Base-by-base conservation (phyloP, 2,329 filamentous ascomycete species). In the Apiospora aurea region DNA sequence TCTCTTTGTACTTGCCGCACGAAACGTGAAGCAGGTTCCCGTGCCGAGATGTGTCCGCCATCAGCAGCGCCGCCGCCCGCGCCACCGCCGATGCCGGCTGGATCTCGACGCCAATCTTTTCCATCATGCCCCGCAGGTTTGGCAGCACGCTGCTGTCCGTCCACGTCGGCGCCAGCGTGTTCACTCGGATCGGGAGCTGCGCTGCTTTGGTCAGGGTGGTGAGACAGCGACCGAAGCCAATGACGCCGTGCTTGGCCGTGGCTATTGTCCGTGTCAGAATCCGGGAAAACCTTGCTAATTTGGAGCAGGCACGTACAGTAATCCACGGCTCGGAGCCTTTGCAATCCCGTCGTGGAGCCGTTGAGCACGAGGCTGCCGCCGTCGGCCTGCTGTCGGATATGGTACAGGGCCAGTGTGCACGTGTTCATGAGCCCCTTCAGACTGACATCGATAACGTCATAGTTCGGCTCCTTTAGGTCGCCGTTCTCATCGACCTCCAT, bases 281-380 rank as follows among this genome's bases (percentile, higher is more conserved):
- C 47, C 49, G 69, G n/a, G 46, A 3, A 49, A 16, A 71, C 14
- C 14, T 29, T 47, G 43, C 38, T 24, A 11, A 21, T 16, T 21
- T 34, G 57, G 7, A 21, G 57, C 18, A 21, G 41, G 26, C 29
- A 68, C 41, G 41, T 71, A 84, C 84, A 77, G 72, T 91, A 90
- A 75, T 90, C 88, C 0, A 83, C 80, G 2, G 82, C 82, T 24
- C 85, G 82, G 69, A 90, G 82, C 1, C 83, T 85, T 71, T 88
- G 86, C 11, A 90, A 80, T 2, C 82, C 83, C 0, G 87, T 86
- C 5, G 81, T 82, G 0, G 89, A 90, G 3, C 83, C 84, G 67
- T 83, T 87, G 64, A 90, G 81, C 21, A 89, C 87, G 38, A 91
- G 83, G 71, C 86, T 88, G n/a, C 86, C 84, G n/a, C 84, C 82